These are phyloP conservation scores for Chlorella ohadii DNA, from an alignment of 139 green algal genomes.

Conservation along the genomic window DNA sequence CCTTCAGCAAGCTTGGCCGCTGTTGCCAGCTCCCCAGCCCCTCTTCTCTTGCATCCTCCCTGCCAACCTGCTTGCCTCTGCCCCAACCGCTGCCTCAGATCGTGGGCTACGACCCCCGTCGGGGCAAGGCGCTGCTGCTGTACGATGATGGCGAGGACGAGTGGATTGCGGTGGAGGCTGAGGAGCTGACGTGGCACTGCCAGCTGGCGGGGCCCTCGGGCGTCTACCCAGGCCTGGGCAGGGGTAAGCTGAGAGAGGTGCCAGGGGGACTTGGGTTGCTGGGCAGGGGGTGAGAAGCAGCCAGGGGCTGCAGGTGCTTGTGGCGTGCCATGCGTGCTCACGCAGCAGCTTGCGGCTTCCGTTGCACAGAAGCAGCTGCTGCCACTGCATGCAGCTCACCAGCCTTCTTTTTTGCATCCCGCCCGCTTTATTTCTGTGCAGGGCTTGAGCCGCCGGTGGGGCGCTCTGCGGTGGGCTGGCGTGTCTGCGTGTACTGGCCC, in stretches of 20 bases:
- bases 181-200: slow-evolving; percentile 59
- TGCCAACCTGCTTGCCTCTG: too few species aligned
- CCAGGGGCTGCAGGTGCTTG: too few species aligned
- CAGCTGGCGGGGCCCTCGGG: slow-evolving; percentile 13
- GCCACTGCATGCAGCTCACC: too few species aligned
- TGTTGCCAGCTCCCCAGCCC: too few species aligned
- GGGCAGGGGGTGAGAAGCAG: too few species aligned
- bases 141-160: slow-evolving; percentile 80
- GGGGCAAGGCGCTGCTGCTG: slow-evolving; percentile 47
- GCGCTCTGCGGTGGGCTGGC: slow-evolving; percentile 68
- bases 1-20: too few species aligned
- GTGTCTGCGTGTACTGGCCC: slow-evolving; percentile 72
- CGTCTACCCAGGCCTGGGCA: slow-evolving; percentile 1
- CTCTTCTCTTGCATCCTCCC: too few species aligned
- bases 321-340: too few species aligned
- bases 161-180: slow-evolving; percentile 64
- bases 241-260: neutral
- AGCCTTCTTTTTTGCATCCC: too few species aligned
- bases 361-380: too few species aligned
- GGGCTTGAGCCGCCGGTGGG: slow-evolving; percentile 22
- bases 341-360: neutral
- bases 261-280: too few species aligned
- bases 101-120: slow-evolving; percentile 38
- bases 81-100: too few species aligned
- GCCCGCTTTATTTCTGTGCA: neutral